Conservation (phyloP, 176 grass and related monocot genomes). For the Luzula sylvatica region DNA sequence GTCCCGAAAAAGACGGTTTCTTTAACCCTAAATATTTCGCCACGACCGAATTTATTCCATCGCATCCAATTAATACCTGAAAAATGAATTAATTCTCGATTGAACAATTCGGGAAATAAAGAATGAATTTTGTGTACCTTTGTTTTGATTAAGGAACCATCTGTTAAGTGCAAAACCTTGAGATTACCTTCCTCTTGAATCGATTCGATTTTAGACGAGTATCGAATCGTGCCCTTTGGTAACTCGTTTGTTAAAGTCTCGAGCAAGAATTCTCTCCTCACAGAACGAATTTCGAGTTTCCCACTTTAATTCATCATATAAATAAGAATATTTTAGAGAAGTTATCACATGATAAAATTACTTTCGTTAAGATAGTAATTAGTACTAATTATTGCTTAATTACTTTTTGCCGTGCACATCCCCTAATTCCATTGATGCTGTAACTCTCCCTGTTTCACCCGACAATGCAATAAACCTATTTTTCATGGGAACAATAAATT, state of each 20-base stretch:
- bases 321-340: background rate
- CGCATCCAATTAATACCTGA: conserved; percentile 56
- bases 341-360: too few relatives aligned
- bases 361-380: too few relatives aligned
- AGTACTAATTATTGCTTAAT: too few relatives aligned
- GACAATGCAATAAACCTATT: too few relatives aligned
- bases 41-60: conserved; percentile 68
- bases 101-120: background rate
- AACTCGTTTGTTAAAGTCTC: conserved; percentile 41
- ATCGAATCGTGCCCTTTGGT: conserved; percentile 47
- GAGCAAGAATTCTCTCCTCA: conserved; percentile 43
- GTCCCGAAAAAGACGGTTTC: conserved; percentile 30
- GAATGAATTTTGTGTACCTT: conserved; percentile 35
- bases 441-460: too few relatives aligned
- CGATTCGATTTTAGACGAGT: conserved; percentile 54
- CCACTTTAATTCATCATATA: conserved; percentile 38
- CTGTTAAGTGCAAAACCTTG: conserved; percentile 55
- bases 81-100: background rate
- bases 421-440: too few relatives aligned
- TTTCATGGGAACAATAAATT: too few relatives aligned
- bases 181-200: conserved; percentile 32
- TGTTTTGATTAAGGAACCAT: conserved; percentile 43
- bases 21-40: conserved; percentile 45
- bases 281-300: conserved; percentile 40
- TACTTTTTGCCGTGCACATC: too few relatives aligned